Base-by-base conservation (phyloP, 2,329 filamentous ascomycete species). In the Talaromyces sp. region DNA sequence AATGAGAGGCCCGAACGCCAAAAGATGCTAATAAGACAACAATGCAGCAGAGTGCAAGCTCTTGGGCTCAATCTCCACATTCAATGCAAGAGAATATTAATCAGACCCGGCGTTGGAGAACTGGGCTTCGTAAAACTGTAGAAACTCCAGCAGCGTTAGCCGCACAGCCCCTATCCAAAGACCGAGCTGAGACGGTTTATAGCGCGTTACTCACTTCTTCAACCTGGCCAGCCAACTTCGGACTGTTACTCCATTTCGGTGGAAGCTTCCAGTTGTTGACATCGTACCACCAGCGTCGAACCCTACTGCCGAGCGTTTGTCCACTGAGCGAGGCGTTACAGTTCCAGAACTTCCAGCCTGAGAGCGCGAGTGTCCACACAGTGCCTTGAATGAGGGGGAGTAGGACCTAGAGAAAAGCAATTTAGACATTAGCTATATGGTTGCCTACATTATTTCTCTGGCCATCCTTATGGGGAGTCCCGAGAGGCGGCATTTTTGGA, bases 261-360 rank as follows among this genome's bases (percentile, higher is more conserved):
- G 88, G 87, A 52, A 93, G 73, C 44, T 82, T 80, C 94, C 94
- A 97, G 66, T 95, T 91, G 69, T 97, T 97, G 16, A 96, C 89
- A 19, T 83, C 84, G 78, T 91, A 97, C 93, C 94, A 99, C 94
- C 93, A 97, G 61, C 91, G 81, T 64, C 94, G 82, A 44, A 94
- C 76, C 61, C 83, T 84, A 6, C 89, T 90, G 19, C 94, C 94
- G 14, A 89, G 77, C 22, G 85, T 86, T 63, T 84, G 85, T 8
- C 94, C 94, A 57, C 85, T 86, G 61, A 96, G 81, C 67, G 86
- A 86, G 13, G 90, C 87, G 53, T 82, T 88, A 55, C 83, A 82
- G 73, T 97, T 97, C 89, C 89, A 96, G 70, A 89, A 83, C 66
- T 91, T 86, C 93, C 93, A 97, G 51, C 93, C 94, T 61, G 85